A percentile compares a stretch with the other conserved stretches of the same genome.
Conservation (phyloP, 2,329 filamentous ascomycete species). For the Cordyceps fumosorosea region DNA sequence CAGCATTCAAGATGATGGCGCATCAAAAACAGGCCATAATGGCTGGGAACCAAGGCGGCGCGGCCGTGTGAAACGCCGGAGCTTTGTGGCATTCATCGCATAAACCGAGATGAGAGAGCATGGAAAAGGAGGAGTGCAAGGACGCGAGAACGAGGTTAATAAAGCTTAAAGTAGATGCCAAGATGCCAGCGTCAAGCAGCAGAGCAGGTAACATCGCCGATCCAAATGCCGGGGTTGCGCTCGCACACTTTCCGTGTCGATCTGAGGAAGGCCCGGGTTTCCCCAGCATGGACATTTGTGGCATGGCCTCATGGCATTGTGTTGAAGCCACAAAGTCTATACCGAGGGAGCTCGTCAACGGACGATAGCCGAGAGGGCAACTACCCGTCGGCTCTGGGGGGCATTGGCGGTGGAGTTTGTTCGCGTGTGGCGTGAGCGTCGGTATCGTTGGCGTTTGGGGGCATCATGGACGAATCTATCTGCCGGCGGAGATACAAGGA, state of each 20-base stretch:
- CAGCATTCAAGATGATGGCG: not conserved
- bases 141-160: not conserved
- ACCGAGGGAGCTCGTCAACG: not conserved
- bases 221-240: constrained; percentile 1
- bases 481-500: constrained; percentile 3
- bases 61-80: not conserved
- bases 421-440: not conserved
- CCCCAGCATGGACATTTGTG: not conserved
- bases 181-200: not conserved
- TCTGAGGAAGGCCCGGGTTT: not conserved
- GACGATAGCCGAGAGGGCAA: constrained; percentile 7
- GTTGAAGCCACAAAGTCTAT: not conserved
- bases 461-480: not conserved
- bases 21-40: not conserved
- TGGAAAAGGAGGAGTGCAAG: not conserved
- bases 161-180: not conserved
- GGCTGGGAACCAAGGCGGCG: not conserved
- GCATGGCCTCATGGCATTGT: not conserved
- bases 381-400: not conserved
- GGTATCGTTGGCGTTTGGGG: not conserved
- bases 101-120: not conserved
- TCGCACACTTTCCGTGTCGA: constrained; percentile 9
- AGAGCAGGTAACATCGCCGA: not conserved
- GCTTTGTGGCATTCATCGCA: not conserved
- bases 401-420: not conserved